These are phyloP conservation scores for Zymoseptoria pseudotritici DNA, from an alignment of 2,329 filamentous ascomycete genomes.

Conservation along the genomic window DNA sequence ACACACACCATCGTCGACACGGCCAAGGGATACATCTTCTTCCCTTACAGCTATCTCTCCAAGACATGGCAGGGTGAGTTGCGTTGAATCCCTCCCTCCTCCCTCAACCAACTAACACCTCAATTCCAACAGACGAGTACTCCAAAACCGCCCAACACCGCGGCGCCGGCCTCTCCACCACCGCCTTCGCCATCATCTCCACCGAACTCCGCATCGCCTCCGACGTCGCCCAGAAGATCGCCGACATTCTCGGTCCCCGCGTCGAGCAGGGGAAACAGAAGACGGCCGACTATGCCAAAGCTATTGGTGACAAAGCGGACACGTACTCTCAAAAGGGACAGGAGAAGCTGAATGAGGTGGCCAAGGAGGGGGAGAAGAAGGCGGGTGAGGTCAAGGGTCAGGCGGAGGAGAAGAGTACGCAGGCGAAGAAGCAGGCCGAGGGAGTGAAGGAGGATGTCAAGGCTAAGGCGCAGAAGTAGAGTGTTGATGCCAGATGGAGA, in stretches of 20 bases:
- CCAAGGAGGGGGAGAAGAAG: constrained; percentile 23
- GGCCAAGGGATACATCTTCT: constrained; percentile 57
- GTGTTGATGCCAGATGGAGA: background rate
- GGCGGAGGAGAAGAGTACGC: constrained; percentile 20
- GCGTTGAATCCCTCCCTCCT: background rate
- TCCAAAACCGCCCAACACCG: constrained; percentile 29
- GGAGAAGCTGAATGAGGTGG: constrained; percentile 21
- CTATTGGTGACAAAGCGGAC: constrained; percentile 22
- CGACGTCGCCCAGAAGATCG: constrained; percentile 27
- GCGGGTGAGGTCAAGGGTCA: constrained; percentile 21
- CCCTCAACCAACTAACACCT: constrained; percentile 6
- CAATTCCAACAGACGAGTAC: constrained; percentile 28
- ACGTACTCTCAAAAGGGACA: constrained; percentile 20
- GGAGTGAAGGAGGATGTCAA: constrained; percentile 18
- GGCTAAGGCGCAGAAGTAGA: constrained; percentile 17
- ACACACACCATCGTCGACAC: constrained; percentile 49
- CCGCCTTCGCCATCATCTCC: constrained; percentile 28
- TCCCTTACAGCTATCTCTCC: constrained; percentile 33
- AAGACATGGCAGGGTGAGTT: constrained; percentile 28
- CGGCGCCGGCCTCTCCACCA: constrained; percentile 22
- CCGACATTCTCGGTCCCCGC: constrained; percentile 28
- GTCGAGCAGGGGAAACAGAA: constrained; percentile 31
- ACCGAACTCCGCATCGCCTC: constrained; percentile 28
- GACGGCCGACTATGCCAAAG: constrained; percentile 21
- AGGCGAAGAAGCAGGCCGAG: constrained; percentile 24